Conservation (phyloP, 805 yeast genomes). For the Barnettozyma populi region DNA sequence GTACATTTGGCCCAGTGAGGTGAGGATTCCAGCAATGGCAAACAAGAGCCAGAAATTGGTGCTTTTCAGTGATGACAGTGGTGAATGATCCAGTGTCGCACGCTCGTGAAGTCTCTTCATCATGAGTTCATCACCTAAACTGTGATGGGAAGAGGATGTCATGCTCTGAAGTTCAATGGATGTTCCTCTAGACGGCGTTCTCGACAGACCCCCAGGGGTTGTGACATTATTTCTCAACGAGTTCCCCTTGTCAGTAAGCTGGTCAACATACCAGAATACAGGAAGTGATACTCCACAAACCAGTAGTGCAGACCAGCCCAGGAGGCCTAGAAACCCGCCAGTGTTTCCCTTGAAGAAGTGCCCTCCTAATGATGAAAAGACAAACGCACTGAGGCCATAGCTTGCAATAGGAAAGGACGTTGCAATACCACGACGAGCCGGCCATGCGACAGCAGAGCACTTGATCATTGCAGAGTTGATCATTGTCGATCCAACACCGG, state of each 20-base stretch:
- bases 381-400: conserved; percentile 69
- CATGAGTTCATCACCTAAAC: conserved; percentile 4
- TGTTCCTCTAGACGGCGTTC: conserved; percentile 5
- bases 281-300: conserved; percentile 44
- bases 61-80: conserved; percentile 21
- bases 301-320: conserved; percentile 37
- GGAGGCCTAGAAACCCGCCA: conserved; percentile 42
- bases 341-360: conserved; percentile 54
- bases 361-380: conserved; percentile 53
- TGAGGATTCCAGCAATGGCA: conserved; percentile 44
- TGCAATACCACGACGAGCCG: conserved; percentile 64
- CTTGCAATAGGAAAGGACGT: conserved; percentile 71
- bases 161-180: conserved; percentile 16
- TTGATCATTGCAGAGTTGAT: conserved; percentile 62
- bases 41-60: conserved; percentile 47
- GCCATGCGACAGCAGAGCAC: conserved; percentile 68
- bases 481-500: conserved; percentile 69
- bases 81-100: not conserved
- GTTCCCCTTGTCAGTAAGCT: conserved; percentile 5
- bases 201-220: not conserved
- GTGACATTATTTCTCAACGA: not conserved
- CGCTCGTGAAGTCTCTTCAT: conserved; percentile 2
- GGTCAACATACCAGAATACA: conserved; percentile 29
- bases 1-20: conserved; percentile 71
- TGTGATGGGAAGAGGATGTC: not conserved